Evolutionary conservation across 2,329 filamentous ascomycete species (phyloP).

Genomic region (Clonostachys byssicola): DNA sequence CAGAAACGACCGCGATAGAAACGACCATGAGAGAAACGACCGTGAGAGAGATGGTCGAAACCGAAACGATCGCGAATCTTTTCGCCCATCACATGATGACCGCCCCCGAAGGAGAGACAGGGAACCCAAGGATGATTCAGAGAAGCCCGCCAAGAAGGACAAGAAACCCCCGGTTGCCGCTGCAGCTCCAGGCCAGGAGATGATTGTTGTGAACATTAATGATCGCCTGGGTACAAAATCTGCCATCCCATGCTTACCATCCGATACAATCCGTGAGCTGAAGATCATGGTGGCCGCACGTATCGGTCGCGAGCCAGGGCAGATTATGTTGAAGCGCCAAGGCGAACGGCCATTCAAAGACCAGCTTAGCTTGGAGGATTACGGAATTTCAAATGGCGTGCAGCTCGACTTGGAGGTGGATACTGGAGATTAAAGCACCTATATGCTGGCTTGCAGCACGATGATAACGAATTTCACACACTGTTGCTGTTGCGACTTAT

Average conservation of each 20-base stretch:
- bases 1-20: slow-evolving; percentile 16
- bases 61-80: slow-evolving; percentile 2
- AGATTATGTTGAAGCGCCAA: slow-evolving; percentile 89
- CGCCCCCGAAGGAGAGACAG: not conserved
- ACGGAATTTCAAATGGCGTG: slow-evolving; percentile 90
- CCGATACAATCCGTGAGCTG: slow-evolving; percentile 79
- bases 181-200: slow-evolving; percentile 56
- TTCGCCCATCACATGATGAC: slow-evolving; percentile 5
- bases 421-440: slow-evolving; percentile 45
- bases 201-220: slow-evolving; percentile 93
- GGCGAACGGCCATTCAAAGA: slow-evolving; percentile 94
- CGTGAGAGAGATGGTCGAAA: slow-evolving; percentile 13
- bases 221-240: slow-evolving; percentile 96
- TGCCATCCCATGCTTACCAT: slow-evolving; percentile 82
- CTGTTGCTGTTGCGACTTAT: no score
- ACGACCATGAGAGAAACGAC: slow-evolving; percentile 26
- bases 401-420: slow-evolving; percentile 60
- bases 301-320: slow-evolving; percentile 83
- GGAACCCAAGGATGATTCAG: not conserved
- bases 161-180: slow-evolving; percentile 13
- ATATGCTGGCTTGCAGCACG: no score
- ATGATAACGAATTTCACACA: no score
- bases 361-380: slow-evolving; percentile 80
- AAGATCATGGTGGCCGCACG: slow-evolving; percentile 88
- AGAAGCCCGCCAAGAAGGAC: slow-evolving; percentile 16